Evolutionary conservation across 257 asterid genomes (phyloP).

Genomic region (Handroanthus guayacan): DNA sequence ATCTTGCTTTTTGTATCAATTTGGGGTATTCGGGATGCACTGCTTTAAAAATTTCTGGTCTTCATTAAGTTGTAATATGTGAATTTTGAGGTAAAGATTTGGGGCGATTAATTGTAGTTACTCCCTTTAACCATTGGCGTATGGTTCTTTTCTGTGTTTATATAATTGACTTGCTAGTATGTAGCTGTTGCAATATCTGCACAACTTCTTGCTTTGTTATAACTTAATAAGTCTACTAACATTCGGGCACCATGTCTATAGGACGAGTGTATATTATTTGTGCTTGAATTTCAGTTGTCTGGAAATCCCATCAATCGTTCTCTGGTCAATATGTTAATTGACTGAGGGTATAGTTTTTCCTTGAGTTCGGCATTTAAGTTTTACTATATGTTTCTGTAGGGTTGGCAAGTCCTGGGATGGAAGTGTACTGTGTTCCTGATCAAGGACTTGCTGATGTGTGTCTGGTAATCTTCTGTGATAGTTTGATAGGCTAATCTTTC

Average conservation of each 20-base stretch:
- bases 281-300: background rate
- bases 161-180: background rate
- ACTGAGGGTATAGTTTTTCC: slow-evolving; percentile 2
- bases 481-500: slow-evolving; percentile 4
- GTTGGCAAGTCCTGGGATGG: slow-evolving; percentile 71
- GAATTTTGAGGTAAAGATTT: background rate
- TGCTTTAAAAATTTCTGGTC: background rate
- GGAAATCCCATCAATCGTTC: background rate
- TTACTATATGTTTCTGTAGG: slow-evolving; percentile 40
- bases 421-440: slow-evolving; percentile 63
- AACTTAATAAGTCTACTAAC: too few species aligned
- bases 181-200: background rate
- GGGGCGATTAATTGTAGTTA: background rate
- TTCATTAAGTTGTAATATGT: background rate
- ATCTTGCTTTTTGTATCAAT: background rate
- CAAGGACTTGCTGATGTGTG: slow-evolving; percentile 65
- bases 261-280: background rate
- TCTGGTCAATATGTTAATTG: background rate
- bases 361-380: slow-evolving; percentile 29
- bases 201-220: background rate
- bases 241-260: background rate
- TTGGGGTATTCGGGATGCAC: background rate
- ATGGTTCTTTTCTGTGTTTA: background rate
- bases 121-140: too few species aligned
- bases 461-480: slow-evolving; percentile 50